Conservation (phyloP, 441 rosid species). For the Populus tomentosa region DNA sequence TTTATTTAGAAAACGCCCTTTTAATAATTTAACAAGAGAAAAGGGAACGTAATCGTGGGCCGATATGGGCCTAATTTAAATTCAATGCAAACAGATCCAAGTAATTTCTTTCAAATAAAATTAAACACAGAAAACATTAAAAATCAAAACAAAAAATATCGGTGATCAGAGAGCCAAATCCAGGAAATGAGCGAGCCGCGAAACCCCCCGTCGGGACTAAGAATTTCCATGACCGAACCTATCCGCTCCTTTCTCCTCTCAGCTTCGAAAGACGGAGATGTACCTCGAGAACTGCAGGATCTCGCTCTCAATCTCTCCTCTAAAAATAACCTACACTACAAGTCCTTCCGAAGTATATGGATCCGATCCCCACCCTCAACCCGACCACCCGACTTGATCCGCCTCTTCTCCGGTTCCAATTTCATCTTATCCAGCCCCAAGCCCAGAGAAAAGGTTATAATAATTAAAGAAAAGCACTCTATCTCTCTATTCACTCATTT, state of each 20-base stretch:
- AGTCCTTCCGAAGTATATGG: constrained; percentile 65
- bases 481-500: neutral
- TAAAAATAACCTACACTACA: constrained; percentile 38
- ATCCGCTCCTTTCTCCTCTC: constrained; percentile 51
- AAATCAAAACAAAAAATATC: neutral
- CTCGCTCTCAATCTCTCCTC: constrained; percentile 53
- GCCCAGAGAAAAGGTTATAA: constrained; percentile 73
- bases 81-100: neutral
- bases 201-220: constrained; percentile 34
- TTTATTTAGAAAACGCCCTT: neutral
- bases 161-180: neutral
- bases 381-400: constrained; percentile 53
- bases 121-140: neutral
- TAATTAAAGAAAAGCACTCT: neutral
- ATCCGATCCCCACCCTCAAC: constrained; percentile 33
- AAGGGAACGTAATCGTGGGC: neutral
- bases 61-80: neutral
- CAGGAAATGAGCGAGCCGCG: constrained; percentile 35
- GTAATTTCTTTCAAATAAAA: neutral
- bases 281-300: constrained; percentile 45
- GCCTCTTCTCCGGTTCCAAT: constrained; percentile 51
- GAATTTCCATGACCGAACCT: constrained; percentile 44
- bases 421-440: constrained; percentile 63
- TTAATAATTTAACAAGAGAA: neutral
- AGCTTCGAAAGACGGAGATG: constrained; percentile 42